Evolutionary conservation across 2,329 filamentous ascomycete genomes (phyloP), one percentile per base, ranked within the genome.

Genomic region (Bipolaris cookei): DNA sequence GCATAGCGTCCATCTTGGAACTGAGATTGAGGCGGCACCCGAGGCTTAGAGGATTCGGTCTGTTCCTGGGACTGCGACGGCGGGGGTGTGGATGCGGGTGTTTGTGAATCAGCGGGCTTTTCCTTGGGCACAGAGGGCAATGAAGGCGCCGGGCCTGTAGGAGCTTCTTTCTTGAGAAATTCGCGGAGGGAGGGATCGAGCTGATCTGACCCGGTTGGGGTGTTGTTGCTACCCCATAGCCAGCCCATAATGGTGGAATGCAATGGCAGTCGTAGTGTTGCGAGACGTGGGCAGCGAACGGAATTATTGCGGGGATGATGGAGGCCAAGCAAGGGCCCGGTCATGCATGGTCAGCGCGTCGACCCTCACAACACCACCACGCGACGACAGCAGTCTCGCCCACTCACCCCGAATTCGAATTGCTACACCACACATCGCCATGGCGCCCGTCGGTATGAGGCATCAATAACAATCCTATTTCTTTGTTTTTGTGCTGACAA

Each of bases 181-280:
- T 94, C 90, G 70, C 90, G 89, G 54, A 97, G 85, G 63, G 88
- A 88, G 37, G 91, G 90, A 72, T 97, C 92, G 68, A 97, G 87
- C 67, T 90, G 88, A 67, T 91, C 86, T 61, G 87, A 79, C 51
- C 77, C 75, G 63, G 81, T 78, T 67, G 83, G 74, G 62, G 70
- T 67, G 49, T 61, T 62, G 39, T 57, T 60, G 56, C 71, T 76
- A 56, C 82, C 80, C 85, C 85, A 88, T 60, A 88, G 82, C 86
- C 86, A 88, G 68, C 86, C 84, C 86, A 89, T 88, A 62, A 89
- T 88, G 62, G 62, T 64, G 51, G 45, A 34, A 21, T 42, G 13
- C 25, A 42, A 37, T 21, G 16, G 35, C 43, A n/a, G 38, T 45
- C 51, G 42, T 34, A 16, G 38, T 23, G 49, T 50, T 44, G 35